These are phyloP conservation scores for Tulasnella sp. DNA, from an alignment of 768 basidiomycete genomes.

Conservation along the genomic window DNA sequence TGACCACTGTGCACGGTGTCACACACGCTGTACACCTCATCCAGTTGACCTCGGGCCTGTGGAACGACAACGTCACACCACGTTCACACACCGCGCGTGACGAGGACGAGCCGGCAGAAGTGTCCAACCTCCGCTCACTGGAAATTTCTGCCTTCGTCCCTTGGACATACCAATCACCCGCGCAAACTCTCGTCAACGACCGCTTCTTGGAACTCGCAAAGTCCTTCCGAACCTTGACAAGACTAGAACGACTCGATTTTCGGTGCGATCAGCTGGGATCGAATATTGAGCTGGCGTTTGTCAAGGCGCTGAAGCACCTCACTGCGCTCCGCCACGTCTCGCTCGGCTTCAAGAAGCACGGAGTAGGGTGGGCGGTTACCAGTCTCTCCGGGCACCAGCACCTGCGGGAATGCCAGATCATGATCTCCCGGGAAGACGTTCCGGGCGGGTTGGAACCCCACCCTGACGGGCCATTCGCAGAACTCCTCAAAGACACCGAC, in stretches of 20 bases:
- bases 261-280: neutral
- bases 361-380: neutral
- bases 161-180: slow-evolving; percentile 6
- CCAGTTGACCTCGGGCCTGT: neutral
- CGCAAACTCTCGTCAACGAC: neutral
- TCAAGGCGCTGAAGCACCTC: neutral
- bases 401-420: neutral
- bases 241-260: slow-evolving; percentile 3
- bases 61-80: neutral
- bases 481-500: neutral
- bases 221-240: neutral
- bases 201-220: neutral
- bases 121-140: neutral
- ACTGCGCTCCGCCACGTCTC: neutral
- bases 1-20: neutral
- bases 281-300: slow-evolving; percentile 1
- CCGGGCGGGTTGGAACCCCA: slow-evolving; percentile 4
- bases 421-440: neutral
- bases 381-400: neutral
- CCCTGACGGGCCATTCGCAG: neutral
- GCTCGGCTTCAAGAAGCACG: slow-evolving; percentile 4
- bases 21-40: slow-evolving; percentile 2
- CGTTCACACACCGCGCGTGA: neutral
- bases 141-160: slow-evolving; percentile 6
- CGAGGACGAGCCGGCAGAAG: neutral